Base-by-base conservation (phyloP, 495 filamentous ascomycete genomes). In the Friedmanniomyces simplex region DNA sequence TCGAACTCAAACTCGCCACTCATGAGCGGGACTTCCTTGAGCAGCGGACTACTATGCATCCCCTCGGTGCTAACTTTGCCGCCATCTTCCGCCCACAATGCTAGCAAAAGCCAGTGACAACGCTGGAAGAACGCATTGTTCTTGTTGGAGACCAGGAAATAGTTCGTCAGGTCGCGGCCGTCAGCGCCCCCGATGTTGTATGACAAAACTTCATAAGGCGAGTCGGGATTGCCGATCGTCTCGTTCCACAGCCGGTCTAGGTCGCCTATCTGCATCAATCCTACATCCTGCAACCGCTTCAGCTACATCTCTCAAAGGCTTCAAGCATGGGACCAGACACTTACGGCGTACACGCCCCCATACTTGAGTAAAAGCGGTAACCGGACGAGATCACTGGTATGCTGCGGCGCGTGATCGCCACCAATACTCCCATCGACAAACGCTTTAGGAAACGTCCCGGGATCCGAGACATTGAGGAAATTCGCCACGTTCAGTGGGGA, bases 321-420 rank as follows among this genome's bases (percentile, higher is more conserved):
- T n/a, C n/a, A n/a, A 43, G 14, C 39, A 43, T 5, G 4, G 4
- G 13, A 16, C 14, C 39, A 20, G 14, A 43, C n/a, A n/a, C 39
- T 43, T 16, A 43, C 39, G 13, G 77, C 73, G 58, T 81, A 82
- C 24, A 81, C 71, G 36, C 79, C 79, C 30, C 79, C 78, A 59
- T 80, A 78, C 52, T 69, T 73, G 4, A 78, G 69, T 28, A 82
- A 63, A 14, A 82, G 65, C 46, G 79, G 79, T 52, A 67, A 79
- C 22, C 79, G 74, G 16, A 81, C 77, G 8, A 82, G 75, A 52
- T 82, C 79, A 1, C 77, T 79, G 7, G 70, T 73, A 62, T 81
- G 78, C 63, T 81, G 79, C 18, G 66, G 63, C 0, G 71, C 76
- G 63, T 77, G 77, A 7, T 57, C 58, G 42, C 79, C 78, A 47